A percentile compares a stretch with the other conserved stretches of the same genome.
Evolutionary conservation across 768 basidiomycete genomes (phyloP).

Genomic region (Astraeus odoratus): DNA sequence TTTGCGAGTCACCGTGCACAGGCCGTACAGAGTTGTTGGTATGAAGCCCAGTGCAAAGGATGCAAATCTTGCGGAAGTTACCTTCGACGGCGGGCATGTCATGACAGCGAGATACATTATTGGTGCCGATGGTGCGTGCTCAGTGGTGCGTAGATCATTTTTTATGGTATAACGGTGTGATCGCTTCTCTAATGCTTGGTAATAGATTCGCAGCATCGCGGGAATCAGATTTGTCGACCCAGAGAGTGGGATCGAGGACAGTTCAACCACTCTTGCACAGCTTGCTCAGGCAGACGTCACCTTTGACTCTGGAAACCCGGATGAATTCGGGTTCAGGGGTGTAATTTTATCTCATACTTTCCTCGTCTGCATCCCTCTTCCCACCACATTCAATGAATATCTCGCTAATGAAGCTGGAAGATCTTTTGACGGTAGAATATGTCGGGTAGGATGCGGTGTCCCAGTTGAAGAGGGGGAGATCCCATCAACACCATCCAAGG

Average conservation of each 20-base stretch:
- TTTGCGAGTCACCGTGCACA: slow-evolving; percentile 26
- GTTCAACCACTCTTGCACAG: slow-evolving; percentile 27
- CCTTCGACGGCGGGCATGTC: slow-evolving; percentile 39
- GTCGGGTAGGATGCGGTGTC: slow-evolving; percentile 36
- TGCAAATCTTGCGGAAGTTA: slow-evolving; percentile 29
- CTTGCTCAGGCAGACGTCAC: slow-evolving; percentile 43
- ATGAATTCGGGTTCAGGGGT: slow-evolving; percentile 5
- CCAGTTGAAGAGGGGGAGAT: slow-evolving; percentile 28
- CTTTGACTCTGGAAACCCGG: slow-evolving; percentile 15
- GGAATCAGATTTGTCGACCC: slow-evolving; percentile 42
- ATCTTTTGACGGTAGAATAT: slow-evolving; percentile 16
- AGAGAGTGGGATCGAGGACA: slow-evolving; percentile 18
- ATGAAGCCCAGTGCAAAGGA: slow-evolving; percentile 26
- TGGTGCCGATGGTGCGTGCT: slow-evolving; percentile 46
- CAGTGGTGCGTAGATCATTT: slow-evolving; percentile 27
- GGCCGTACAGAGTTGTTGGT: slow-evolving; percentile 34
- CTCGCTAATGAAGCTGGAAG: slow-evolving; percentile 7
- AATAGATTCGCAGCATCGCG: slow-evolving; percentile 36
- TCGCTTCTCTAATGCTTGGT: neutral
- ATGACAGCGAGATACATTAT: slow-evolving; percentile 41
- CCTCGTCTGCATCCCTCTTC: slow-evolving; percentile 32
- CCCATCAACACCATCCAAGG: slow-evolving; percentile 30
- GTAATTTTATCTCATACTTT: slow-evolving; percentile 26
- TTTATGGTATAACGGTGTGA: neutral
- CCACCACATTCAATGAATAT: slow-evolving; percentile 17